These are phyloP conservation scores for Aspergillus brunneoviolaceus DNA, from an alignment of 2,329 filamentous ascomycete genomes.

Conservation along the genomic window DNA sequence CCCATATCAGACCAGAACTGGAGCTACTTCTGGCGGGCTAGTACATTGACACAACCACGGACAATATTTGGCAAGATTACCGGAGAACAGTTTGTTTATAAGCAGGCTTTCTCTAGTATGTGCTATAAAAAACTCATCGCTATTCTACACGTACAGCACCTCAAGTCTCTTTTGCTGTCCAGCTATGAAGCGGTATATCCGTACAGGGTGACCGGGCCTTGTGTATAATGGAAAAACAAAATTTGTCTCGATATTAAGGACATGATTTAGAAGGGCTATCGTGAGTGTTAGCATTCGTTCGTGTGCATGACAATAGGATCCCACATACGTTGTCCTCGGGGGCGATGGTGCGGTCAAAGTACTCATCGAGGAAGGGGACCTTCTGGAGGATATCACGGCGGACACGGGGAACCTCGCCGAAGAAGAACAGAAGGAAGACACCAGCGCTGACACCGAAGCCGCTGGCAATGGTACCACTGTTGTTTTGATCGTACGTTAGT, in stretches of 20 bases:
- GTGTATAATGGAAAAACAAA: constrained; percentile 12
- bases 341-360: constrained; percentile 58
- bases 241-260: constrained; percentile 3
- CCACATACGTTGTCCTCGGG: constrained; percentile 61
- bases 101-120: constrained; percentile 31
- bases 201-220: constrained; percentile 12
- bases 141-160: constrained; percentile 39
- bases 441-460: constrained; percentile 59
- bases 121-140: constrained; percentile 36
- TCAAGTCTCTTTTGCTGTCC: constrained; percentile 14
- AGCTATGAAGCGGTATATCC: constrained; percentile 14
- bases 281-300: constrained; percentile 20
- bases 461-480: constrained; percentile 49
- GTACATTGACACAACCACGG: not conserved
- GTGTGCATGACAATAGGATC: not conserved
- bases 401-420: constrained; percentile 63
- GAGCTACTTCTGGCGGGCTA: not conserved
- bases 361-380: constrained; percentile 57
- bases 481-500: constrained; percentile 12
- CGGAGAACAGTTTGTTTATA: not conserved
- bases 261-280: constrained; percentile 39
- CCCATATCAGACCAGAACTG: too few relatives aligned
- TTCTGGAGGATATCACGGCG: constrained; percentile 62
- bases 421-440: constrained; percentile 63
- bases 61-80: not conserved